A percentile compares a stretch with the other conserved stretches of the same genome.
Evolutionary conservation across 2,329 filamentous ascomycete genomes (phyloP).

Genomic region (Epichloe coenophiala): DNA sequence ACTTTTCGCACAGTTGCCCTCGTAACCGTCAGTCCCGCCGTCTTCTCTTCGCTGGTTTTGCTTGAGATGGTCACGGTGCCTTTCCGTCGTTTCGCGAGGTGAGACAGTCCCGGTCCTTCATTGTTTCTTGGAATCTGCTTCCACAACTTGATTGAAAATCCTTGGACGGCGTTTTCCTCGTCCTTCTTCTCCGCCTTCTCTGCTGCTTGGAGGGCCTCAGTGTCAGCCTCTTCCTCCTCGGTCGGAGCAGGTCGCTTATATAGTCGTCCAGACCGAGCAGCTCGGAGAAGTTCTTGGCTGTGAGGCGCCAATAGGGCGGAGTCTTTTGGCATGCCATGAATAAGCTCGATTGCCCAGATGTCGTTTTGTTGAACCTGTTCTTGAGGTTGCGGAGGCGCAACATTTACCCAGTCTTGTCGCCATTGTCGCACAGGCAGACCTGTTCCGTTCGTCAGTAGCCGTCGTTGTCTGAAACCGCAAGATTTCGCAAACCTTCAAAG

Average conservation of each 20-base stretch:
- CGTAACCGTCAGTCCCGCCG: slow-evolving; percentile 45
- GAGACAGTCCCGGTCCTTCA: slow-evolving; percentile 38
- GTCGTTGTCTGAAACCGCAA: neutral
- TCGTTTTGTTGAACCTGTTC: slow-evolving; percentile 52
- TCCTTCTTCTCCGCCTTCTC: slow-evolving; percentile 50
- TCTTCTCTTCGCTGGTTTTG: slow-evolving; percentile 31
- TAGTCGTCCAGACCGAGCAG: slow-evolving; percentile 62
- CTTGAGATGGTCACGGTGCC: slow-evolving; percentile 44
- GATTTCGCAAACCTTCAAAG: slow-evolving; percentile 35
- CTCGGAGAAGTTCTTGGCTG: slow-evolving; percentile 70
- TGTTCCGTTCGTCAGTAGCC: slow-evolving; percentile 22
- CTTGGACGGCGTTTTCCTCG: slow-evolving; percentile 40
- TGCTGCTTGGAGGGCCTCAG: slow-evolving; percentile 24
- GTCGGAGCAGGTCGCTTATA: slow-evolving; percentile 56
- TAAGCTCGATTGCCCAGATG: slow-evolving; percentile 62
- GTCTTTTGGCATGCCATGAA: slow-evolving; percentile 74
- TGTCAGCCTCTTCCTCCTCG: slow-evolving; percentile 46
- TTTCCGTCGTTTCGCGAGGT: slow-evolving; percentile 49
- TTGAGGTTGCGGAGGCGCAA: slow-evolving; percentile 51
- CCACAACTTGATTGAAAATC: slow-evolving; percentile 45
- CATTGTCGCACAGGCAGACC: slow-evolving; percentile 86
- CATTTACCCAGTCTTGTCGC: slow-evolving; percentile 56
- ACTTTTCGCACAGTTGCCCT: slow-evolving; percentile 68
- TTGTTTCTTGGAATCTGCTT: slow-evolving; percentile 46
- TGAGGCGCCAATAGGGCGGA: slow-evolving; percentile 63